Evolutionary conservation across 345 rosid genomes (phyloP), one percentile per base, ranked within the genome.

Genomic region (Jatropha curcas): DNA sequence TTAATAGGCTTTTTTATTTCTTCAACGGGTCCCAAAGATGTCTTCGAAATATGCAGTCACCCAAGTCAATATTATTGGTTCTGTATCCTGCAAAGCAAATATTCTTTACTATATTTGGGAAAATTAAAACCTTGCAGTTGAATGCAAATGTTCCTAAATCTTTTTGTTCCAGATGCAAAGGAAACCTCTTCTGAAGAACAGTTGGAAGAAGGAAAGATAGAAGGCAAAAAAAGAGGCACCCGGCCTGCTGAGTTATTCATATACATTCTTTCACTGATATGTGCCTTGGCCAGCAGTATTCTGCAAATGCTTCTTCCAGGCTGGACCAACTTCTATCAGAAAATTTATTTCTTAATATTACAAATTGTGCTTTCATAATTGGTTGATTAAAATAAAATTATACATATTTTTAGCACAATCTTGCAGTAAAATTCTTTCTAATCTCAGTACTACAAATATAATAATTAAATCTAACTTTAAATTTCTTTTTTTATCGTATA

Each of bases 241-340:
- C 84, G 77, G 34, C 97, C 97, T 1, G 96, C n/a, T 95, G 68
- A 86, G 86, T 62, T 95, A 95, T 73, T 92, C 97, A 13, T 92
- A 92, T 71, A 78, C 88, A 3, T 95, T 95, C 88, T 95, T 92
- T 86, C 98, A 86, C 89, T 91, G 79, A 91, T 95, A 66, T 95
- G 92, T 69, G 96, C 98, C 17, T 84, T 95, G 41, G 98, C 97
- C 7, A 95, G 98, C 86, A 95, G 98, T 95, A 95, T 78, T 83
- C 99, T 0, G 97, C 93, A 31, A n/a, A 95, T 95, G 99, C 98
- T 95, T 77, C 94, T 95, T 65, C 89, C 98, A 0, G 97, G 92
- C 71, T 95, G 99, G 99, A 88, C 96, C 20, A 89, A 81, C 81
- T 76, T n/a, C n/a, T 92, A 7, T 81, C 94, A 1, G 96, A 92